Percentiles rank a stretch among this genome's conserved stretches.
These are phyloP conservation scores for Thermochaetoides dissita DNA, from an alignment of 2,329 filamentous ascomycete genomes.

Conservation along the genomic window DNA sequence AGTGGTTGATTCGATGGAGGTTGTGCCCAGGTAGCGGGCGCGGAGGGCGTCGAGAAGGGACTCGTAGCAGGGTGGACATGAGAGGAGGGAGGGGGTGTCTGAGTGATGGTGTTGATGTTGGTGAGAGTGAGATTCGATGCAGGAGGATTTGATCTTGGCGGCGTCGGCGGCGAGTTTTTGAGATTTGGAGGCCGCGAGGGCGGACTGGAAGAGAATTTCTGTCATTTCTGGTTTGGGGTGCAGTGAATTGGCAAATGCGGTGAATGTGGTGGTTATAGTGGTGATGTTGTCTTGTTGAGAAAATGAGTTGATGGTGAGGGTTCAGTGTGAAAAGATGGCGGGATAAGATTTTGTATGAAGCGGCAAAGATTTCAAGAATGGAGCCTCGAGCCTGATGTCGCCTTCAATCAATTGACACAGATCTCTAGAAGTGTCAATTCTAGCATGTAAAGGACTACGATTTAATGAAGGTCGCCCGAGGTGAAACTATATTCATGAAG, in stretches of 20 bases:
- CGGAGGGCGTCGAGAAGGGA: conserved; percentile 33
- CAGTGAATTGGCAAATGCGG: not conserved
- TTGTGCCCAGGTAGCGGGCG: conserved; percentile 24
- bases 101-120: not conserved
- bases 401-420: too few relatives aligned
- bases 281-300: not conserved
- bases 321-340: too few relatives aligned
- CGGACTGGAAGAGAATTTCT: conserved; percentile 14
- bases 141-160: not conserved
- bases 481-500: too few relatives aligned
- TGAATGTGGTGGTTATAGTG: not conserved
- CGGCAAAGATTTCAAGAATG: too few relatives aligned
- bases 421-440: too few relatives aligned
- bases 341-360: too few relatives aligned
- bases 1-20: too few relatives aligned
- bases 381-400: too few relatives aligned
- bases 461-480: too few relatives aligned
- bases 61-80: conserved; percentile 35
- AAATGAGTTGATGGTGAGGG: too few relatives aligned
- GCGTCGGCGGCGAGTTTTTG: conserved; percentile 27
- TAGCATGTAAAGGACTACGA: too few relatives aligned
- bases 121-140: not conserved
- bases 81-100: conserved; percentile 20
- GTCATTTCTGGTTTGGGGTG: conserved; percentile 8
- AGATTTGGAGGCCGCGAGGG: conserved; percentile 9